Percentiles rank a stretch among this genome's conserved stretches.
Conservation (phyloP, 192 early-diverging fungal genomes). For the Backusella westeae region DNA sequence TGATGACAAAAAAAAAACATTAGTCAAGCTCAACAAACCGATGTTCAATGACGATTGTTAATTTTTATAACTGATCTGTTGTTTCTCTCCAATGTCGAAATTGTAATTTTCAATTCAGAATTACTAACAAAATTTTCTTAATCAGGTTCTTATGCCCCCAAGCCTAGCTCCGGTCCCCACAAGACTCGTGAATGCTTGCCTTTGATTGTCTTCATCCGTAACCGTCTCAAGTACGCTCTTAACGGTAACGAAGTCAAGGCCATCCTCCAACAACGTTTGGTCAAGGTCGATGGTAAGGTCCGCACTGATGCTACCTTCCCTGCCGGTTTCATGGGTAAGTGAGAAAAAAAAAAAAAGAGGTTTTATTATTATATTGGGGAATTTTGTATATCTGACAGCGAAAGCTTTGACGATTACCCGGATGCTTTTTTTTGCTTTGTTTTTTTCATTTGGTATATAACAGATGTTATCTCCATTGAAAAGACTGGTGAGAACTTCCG, state of each 20-base stretch:
- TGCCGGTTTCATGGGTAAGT: slow-evolving; percentile 95
- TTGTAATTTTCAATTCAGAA: neutral
- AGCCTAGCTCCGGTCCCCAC: slow-evolving; percentile 61
- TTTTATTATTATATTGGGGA: neutral
- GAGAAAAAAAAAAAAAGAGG: neutral
- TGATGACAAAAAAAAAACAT: slow-evolving; percentile 9
- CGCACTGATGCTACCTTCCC: slow-evolving; percentile 96
- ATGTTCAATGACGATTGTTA: slow-evolving; percentile 21
- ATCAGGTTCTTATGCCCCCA: slow-evolving; percentile 35
- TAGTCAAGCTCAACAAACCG: slow-evolving; percentile 33
- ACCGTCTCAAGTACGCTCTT: slow-evolving; percentile 99
- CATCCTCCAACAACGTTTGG: slow-evolving; percentile 97
- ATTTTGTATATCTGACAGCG: slow-evolving; percentile 14
- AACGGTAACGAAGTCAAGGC: slow-evolving; percentile 94
- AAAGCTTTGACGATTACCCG: slow-evolving; percentile 33
- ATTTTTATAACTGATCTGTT: slow-evolving; percentile 6
- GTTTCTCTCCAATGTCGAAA: neutral
- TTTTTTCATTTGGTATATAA: slow-evolving; percentile 6
- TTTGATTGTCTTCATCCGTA: slow-evolving; percentile 96
- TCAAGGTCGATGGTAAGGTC: slow-evolving; percentile 99
- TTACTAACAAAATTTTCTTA: neutral
- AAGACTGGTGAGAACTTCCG: slow-evolving; percentile 99
- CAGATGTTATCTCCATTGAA: slow-evolving; percentile 91
- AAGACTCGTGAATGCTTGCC: slow-evolving; percentile 99
- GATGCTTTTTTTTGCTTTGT: slow-evolving; percentile 25